A percentile compares a stretch with the other conserved stretches of the same genome.
Conservation (phyloP, 2,329 filamentous ascomycete species). For the Sporothrix brunneoviolacea region DNA sequence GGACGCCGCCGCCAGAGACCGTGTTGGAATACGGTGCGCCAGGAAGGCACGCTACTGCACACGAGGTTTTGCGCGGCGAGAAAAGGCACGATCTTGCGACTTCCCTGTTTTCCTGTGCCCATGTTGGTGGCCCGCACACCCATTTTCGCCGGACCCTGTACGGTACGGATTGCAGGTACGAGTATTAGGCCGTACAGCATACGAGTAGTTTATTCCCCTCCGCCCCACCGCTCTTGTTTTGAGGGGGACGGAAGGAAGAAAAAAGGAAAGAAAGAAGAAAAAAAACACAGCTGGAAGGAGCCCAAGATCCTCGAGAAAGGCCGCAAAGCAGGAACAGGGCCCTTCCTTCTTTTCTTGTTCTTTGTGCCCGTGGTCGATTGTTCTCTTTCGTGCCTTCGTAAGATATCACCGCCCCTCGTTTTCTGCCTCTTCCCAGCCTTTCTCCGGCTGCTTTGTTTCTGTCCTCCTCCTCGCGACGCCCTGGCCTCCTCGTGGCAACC, state of each 20-base stretch:
- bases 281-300: not conserved
- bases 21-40: not conserved
- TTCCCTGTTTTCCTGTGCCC: not conserved
- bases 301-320: not conserved
- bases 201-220: constrained; percentile 4
- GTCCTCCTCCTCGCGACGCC: not conserved
- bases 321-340: not conserved
- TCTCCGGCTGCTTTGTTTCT: not conserved
- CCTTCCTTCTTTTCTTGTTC: not conserved
- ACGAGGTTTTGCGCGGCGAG: constrained; percentile 1
- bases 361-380: not conserved
- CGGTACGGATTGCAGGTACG: too few relatives aligned
- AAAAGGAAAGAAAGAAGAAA: too few relatives aligned
- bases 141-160: too few relatives aligned
- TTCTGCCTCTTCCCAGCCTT: not conserved
- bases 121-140: too few relatives aligned
- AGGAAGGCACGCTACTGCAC: constrained; percentile 4
- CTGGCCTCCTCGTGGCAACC: not conserved
- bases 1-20: too few relatives aligned
- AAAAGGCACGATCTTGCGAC: not conserved
- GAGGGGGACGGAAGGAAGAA: not conserved
- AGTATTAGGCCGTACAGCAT: too few relatives aligned
- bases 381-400: not conserved
- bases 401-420: not conserved
- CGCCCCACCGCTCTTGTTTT: not conserved